Percentiles rank a stretch among this genome's conserved stretches.
These are phyloP conservation scores for Spongospora subterranea DNA, from an alignment of 208 protist species.

Conservation along the genomic window DNA sequence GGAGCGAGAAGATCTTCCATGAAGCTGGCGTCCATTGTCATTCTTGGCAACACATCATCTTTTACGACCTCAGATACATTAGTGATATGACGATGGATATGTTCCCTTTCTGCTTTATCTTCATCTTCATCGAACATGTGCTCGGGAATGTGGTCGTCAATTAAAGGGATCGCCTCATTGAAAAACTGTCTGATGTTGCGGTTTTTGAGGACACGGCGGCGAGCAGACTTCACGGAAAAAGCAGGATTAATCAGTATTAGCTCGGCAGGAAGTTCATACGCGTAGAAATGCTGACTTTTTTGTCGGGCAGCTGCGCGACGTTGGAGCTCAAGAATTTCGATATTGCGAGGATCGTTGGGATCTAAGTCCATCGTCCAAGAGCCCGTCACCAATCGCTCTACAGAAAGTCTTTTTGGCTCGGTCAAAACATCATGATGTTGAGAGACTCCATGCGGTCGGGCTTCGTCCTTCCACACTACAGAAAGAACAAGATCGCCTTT, in stretches of 20 bases:
- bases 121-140: background rate
- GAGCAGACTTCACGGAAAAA: background rate
- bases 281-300: background rate
- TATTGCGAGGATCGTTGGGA: slow-evolving; percentile 21
- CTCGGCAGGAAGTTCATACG: background rate
- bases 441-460: background rate
- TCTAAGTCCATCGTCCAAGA: background rate
- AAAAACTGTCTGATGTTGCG: background rate
- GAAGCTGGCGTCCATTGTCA: background rate
- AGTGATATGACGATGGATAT: background rate
- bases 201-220: background rate
- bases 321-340: background rate
- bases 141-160: slow-evolving; percentile 31
- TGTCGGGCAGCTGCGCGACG: background rate
- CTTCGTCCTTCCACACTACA: background rate
- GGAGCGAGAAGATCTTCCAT: background rate
- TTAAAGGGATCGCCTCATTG: background rate
- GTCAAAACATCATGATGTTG: background rate
- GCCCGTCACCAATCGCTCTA: background rate
- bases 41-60: background rate
- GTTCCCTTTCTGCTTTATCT: background rate
- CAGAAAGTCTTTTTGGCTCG: background rate
- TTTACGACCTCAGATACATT: background rate
- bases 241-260: background rate
- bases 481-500: background rate